Conservation (phyloP, 2,329 filamentous ascomycete species). For the Monosporascus sp. region DNA sequence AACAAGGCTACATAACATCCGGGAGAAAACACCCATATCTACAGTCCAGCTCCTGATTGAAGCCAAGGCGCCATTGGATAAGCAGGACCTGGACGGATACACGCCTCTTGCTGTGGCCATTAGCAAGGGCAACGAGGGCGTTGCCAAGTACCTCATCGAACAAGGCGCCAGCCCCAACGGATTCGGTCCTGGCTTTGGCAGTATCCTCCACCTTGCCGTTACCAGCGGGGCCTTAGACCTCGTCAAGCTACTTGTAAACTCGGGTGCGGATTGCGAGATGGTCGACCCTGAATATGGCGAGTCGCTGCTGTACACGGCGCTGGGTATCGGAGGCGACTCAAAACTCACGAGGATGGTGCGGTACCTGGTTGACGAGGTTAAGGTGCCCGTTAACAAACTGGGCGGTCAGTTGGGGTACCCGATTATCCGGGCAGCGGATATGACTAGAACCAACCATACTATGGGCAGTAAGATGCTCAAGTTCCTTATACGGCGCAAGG, state of each 20-base stretch:
- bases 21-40: not conserved
- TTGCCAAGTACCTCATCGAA: not conserved
- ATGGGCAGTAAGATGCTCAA: not conserved
- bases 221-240: not conserved
- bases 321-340: not conserved
- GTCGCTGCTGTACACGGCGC: not conserved
- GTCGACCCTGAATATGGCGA: not conserved
- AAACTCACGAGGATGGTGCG: not conserved
- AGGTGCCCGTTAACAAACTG: not conserved
- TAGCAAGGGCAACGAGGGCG: not conserved
- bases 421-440: not conserved
- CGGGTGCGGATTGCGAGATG: not conserved
- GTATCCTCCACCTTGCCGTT: not conserved
- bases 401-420: not conserved
- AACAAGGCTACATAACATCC: not conserved
- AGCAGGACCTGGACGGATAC: not conserved
- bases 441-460: not conserved
- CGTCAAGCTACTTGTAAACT: not conserved
- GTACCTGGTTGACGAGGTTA: not conserved
- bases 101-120: constrained; percentile 1
- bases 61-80: not conserved
- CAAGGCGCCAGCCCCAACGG: not conserved
- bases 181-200: not conserved
- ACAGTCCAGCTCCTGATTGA: not conserved
- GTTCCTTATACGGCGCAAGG: not conserved